Percentiles rank a stretch among this genome's conserved stretches.
phyloP scores from a whole-genome alignment of 352 stramenopile species.

The Globisporangium polare region DNA sequence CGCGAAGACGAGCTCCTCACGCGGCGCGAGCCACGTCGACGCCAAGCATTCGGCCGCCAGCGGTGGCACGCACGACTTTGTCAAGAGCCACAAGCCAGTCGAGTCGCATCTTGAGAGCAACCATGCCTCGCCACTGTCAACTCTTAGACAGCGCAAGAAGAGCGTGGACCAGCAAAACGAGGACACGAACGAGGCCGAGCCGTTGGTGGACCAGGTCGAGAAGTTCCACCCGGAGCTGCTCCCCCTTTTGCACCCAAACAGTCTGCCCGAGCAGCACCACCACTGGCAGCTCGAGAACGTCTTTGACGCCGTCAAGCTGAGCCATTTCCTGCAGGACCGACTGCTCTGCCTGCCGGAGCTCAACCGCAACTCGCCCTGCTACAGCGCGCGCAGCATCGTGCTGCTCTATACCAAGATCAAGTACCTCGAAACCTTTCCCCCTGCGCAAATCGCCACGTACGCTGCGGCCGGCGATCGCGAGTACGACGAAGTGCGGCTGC shows the following conservation, averaged over 20 bases:
- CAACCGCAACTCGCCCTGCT: conserved; percentile 78
- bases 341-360: conserved; percentile 70
- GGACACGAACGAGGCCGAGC: conserved; percentile 11
- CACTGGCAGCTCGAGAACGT: conserved; percentile 37
- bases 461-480: conserved; percentile 41
- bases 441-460: conserved; percentile 55
- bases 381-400: conserved; percentile 72
- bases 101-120: neutral
- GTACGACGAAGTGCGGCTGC: conserved; percentile 63
- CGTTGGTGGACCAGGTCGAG: conserved; percentile 44
- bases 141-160: conserved; percentile 12
- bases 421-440: conserved; percentile 75
- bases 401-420: conserved; percentile 83
- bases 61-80: neutral
- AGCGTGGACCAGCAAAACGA: conserved; percentile 15
- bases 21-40: conserved; percentile 14
- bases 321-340: conserved; percentile 62
- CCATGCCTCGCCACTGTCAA: neutral
- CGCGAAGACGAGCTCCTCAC: conserved; percentile 29
- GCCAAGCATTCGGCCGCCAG: conserved; percentile 1
- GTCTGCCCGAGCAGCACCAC: conserved; percentile 28
- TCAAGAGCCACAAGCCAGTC: neutral
- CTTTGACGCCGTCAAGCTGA: conserved; percentile 59
- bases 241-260: conserved; percentile 42
- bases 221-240: conserved; percentile 51